Evolutionary conservation across 1,139 yeast species (phyloP).

Genomic region (Wickerhamomyces sp.): DNA sequence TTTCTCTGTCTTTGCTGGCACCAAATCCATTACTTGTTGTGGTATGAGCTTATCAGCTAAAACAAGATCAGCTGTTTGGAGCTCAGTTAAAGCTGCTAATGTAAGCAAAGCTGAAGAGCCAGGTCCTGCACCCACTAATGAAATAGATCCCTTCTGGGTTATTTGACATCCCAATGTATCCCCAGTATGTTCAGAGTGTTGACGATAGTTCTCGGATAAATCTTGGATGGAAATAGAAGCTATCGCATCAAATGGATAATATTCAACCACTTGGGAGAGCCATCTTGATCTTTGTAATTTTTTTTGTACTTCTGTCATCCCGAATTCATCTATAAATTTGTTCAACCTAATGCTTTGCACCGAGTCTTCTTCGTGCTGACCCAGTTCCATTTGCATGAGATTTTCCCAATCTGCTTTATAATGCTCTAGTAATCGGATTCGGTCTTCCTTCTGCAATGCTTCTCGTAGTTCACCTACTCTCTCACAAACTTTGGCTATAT

Average conservation of each 20-base stretch:
- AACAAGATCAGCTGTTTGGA: slow-evolving; percentile 75
- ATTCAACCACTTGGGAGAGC: slow-evolving; percentile 88
- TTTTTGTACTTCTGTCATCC: slow-evolving; percentile 47
- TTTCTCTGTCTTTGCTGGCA: slow-evolving; percentile 68
- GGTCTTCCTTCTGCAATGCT: slow-evolving; percentile 52
- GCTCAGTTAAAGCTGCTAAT: slow-evolving; percentile 78
- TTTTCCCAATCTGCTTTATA: slow-evolving; percentile 17
- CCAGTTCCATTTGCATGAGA: slow-evolving; percentile 25
- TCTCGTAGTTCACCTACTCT: slow-evolving; percentile 65
- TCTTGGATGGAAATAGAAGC: slow-evolving; percentile 55
- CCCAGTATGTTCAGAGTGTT: not conserved
- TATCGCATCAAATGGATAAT: slow-evolving; percentile 70
- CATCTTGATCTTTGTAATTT: slow-evolving; percentile 68
- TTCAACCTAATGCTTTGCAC: slow-evolving; percentile 56
- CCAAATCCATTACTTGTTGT: slow-evolving; percentile 73
- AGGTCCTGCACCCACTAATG: slow-evolving; percentile 92
- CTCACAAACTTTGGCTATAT: slow-evolving; percentile 64
- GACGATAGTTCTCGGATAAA: slow-evolving; percentile 38
- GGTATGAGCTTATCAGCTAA: slow-evolving; percentile 94
- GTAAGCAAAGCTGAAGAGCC: slow-evolving; percentile 83
- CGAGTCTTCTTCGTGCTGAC: slow-evolving; percentile 72
- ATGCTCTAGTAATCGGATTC: slow-evolving; percentile 21
- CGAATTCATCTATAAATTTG: slow-evolving; percentile 56
- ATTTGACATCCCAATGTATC: too few species aligned
- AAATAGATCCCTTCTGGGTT: slow-evolving; percentile 47